These are phyloP conservation scores for Colletotrichum filicis DNA, from an alignment of 2,329 filamentous ascomycete genomes.

Conservation along the genomic window DNA sequence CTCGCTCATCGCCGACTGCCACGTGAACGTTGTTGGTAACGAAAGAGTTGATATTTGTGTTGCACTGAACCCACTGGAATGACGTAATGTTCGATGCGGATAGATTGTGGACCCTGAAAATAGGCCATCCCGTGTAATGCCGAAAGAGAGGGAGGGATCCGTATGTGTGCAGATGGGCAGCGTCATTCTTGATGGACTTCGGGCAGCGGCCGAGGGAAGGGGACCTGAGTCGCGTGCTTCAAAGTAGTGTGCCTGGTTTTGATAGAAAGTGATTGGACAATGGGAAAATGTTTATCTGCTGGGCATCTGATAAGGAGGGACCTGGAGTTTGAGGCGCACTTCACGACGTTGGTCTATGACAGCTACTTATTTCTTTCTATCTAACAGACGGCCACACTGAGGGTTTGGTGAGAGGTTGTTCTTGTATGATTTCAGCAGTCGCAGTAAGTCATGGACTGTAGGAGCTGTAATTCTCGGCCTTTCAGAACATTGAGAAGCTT, in stretches of 20 bases:
- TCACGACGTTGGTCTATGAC: background rate
- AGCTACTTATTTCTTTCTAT: too few relatives aligned
- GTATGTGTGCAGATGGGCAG: background rate
- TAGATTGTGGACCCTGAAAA: slow-evolving; percentile 19
- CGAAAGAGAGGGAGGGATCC: background rate
- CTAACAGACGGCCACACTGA: too few relatives aligned
- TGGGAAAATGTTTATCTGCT: background rate
- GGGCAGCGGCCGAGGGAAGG: background rate
- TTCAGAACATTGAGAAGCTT: too few relatives aligned
- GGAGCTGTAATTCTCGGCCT: too few relatives aligned
- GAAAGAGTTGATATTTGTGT: background rate
- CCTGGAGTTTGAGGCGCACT: background rate
- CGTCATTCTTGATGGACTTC: background rate
- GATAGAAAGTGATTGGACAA: background rate
- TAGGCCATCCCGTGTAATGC: background rate
- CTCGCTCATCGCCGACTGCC: background rate
- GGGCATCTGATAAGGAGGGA: background rate
- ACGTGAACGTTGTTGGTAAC: background rate
- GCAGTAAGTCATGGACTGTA: too few relatives aligned
- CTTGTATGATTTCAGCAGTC: too few relatives aligned
- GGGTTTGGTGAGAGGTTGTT: too few relatives aligned
- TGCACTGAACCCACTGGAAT: background rate
- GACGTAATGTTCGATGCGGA: slow-evolving; percentile 21
- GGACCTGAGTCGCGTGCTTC: background rate
- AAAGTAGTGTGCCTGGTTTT: background rate